A percentile compares a stretch with the other conserved stretches of the same genome.
These are phyloP conservation scores for Colletotrichum ledebouriae DNA, from an alignment of 2,329 filamentous ascomycete genomes.

Conservation along the genomic window DNA sequence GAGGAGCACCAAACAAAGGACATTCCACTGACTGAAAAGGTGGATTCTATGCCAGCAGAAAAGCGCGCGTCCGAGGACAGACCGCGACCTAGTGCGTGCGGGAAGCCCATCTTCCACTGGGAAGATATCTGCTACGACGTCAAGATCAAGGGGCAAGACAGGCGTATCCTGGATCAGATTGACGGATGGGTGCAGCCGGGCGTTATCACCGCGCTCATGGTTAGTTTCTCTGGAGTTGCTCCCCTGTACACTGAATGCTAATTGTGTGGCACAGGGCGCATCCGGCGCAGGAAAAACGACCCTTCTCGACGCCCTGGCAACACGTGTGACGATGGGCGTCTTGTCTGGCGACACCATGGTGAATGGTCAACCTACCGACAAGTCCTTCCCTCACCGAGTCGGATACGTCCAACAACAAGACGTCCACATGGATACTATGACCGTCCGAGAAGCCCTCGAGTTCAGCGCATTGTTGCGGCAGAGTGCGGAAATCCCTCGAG, in stretches of 20 bases:
- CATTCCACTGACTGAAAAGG: not conserved
- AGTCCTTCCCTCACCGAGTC: conserved; percentile 77
- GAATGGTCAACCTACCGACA: conserved; percentile 73
- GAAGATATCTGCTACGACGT: conserved; percentile 72
- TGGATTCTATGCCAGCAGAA: not conserved
- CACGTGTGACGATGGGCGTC: conserved; percentile 80
- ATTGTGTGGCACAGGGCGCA: conserved; percentile 60
- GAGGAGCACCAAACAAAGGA: conserved; percentile 28
- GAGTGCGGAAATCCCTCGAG: conserved; percentile 65
- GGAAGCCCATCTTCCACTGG: conserved; percentile 72
- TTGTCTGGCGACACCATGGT: conserved; percentile 79
- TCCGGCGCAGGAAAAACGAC: conserved; percentile 84
- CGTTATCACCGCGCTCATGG: conserved; percentile 80
- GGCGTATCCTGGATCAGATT: conserved; percentile 77
- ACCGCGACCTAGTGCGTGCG: conserved; percentile 34
- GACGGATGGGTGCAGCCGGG: conserved; percentile 85
- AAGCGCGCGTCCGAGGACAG: not conserved
- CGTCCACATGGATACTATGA: conserved; percentile 76
- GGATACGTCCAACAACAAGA: conserved; percentile 82
- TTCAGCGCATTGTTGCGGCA: conserved; percentile 79
- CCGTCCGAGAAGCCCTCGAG: conserved; percentile 75
- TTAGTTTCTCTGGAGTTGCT: conserved; percentile 47
- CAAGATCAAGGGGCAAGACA: conserved; percentile 74
- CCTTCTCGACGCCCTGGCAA: conserved; percentile 79
- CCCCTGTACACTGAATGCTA: not conserved